Conservation (phyloP, 2,329 filamentous ascomycete species). For the Emmonsiellopsis sp. region DNA sequence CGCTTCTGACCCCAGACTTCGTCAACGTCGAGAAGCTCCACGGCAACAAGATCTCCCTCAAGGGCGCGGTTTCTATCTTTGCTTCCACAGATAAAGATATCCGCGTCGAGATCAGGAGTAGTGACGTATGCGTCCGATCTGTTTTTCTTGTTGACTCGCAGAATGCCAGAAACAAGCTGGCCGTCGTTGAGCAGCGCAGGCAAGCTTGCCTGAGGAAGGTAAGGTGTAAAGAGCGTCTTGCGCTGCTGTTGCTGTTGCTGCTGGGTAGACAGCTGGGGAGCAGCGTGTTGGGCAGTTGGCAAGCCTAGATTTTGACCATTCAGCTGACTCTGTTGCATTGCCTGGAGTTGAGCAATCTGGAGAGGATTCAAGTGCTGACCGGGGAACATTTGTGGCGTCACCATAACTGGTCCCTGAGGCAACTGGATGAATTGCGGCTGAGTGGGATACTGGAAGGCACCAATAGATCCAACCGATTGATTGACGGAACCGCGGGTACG, state of each 20-base stretch:
- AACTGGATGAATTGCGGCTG: constrained; percentile 85
- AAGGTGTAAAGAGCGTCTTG: constrained; percentile 97
- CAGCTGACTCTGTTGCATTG: constrained; percentile 67
- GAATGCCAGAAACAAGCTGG: constrained; percentile 89
- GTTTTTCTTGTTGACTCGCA: constrained; percentile 99
- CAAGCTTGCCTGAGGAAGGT: constrained; percentile 86
- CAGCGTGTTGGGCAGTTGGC: constrained; percentile 62
- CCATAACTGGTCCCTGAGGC: constrained; percentile 70
- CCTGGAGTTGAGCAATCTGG: constrained; percentile 64
- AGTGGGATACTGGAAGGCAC: constrained; percentile 77
- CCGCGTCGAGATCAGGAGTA: constrained; percentile 85
- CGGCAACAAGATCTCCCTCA: constrained; percentile 88
- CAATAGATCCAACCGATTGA: constrained; percentile 74
- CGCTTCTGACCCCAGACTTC: constrained; percentile 98
- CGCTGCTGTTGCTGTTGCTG: constrained; percentile 81
- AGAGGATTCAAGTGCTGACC: constrained; percentile 70
- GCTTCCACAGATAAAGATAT: constrained; percentile 99
- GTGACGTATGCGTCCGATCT: constrained; percentile 97
- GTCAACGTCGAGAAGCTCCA: constrained; percentile 94
- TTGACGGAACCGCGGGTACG: constrained; percentile 76
- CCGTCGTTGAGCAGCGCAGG: constrained; percentile 85
- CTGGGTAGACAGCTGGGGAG: constrained; percentile 49
- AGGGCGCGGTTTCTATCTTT: constrained; percentile 96
- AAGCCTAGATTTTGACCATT: constrained; percentile 64
- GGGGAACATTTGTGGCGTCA: constrained; percentile 72